Evolutionary conservation across 129 eudicot species (phyloP), one percentile per base, ranked within the genome.

Genomic region (Ambrosia trifida): DNA sequence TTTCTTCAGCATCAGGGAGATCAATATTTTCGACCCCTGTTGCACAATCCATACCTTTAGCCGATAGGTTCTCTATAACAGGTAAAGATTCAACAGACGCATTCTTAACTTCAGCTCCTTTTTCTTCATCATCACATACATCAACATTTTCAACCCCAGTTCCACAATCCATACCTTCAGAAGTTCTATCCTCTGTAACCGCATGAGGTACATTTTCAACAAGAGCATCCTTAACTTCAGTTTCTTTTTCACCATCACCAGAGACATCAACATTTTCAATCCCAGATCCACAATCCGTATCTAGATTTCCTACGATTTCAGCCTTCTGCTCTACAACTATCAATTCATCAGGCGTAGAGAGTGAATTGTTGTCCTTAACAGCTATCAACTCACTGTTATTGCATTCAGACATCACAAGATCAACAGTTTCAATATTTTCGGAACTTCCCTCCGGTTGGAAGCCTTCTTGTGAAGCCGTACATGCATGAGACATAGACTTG

Each of bases 1-100:
- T 58, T 81, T 81, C 64, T 38, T 73, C 68, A 59, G 49, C 66
- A 38, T 62, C 78, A 70, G 73, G 78, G 70, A 44, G 52, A 69
- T 65, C 77, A 64, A 11, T 46, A 78, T 12, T 68, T 77, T 69
- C 72, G 70, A 72, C 60, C 36, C 35, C 69, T 64, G 61, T 16
- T 54, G 75, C 81, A 81, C 13, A 40, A 31, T 33, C 49, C 8
- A 11, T 8, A 68, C 40, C 62, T 46, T 75, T 54, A 33, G 77
- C 64, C 3, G 75, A 45, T 49, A 24, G n/a, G 14, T 45, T 68
- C 35, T 78, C 84, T 18, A 78, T 61, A 57, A 44, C 69, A 32
- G 68, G 35, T 60, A 5, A 60, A 72, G 30, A 32, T 72, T 72
- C 78, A 59, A 59, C 72, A 50, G 72, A 72, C 11, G 59, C 78